Percentiles rank a stretch among this genome's conserved stretches.
Conservation (phyloP, 345 rosid genomes). For the Cardiospermum halicacabum region DNA sequence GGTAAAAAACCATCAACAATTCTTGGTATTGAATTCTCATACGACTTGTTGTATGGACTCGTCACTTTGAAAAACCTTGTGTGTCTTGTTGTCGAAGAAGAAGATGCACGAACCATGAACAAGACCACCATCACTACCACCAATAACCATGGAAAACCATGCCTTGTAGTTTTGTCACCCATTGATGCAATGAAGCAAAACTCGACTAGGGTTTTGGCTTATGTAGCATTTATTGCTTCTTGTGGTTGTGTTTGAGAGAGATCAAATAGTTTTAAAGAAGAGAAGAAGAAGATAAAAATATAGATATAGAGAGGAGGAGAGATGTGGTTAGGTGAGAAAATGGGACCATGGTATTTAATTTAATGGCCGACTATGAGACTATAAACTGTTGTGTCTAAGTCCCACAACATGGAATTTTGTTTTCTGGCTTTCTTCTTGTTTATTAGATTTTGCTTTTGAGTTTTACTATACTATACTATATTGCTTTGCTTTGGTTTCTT, state of each 20-base stretch:
- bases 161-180: slow-evolving; percentile 29
- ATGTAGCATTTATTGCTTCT: no score
- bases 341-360: slow-evolving; percentile 22
- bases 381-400: slow-evolving; percentile 9
- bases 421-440: neutral
- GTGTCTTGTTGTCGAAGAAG: slow-evolving; percentile 28
- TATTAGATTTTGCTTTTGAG: no score
- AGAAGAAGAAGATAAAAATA: neutral
- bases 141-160: slow-evolving; percentile 8
- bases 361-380: slow-evolving; percentile 22
- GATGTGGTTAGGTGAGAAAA: slow-evolving; percentile 22
- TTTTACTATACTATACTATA: no score
- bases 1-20: slow-evolving; percentile 47
- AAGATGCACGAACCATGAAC: no score
- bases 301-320: slow-evolving; percentile 1
- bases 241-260: neutral
- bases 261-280: neutral
- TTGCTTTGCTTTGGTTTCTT: no score
- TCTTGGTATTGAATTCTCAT: slow-evolving; percentile 23
- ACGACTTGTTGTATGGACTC: slow-evolving; percentile 19
- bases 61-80: slow-evolving; percentile 20
- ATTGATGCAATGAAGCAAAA: no score
- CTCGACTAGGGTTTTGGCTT: no score
- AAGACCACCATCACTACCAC: slow-evolving; percentile 16
- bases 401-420: slow-evolving; percentile 24